Evolutionary conservation across 768 basidiomycete species (phyloP), one percentile per base, ranked within the genome.

Genomic region (Chiua virens): DNA sequence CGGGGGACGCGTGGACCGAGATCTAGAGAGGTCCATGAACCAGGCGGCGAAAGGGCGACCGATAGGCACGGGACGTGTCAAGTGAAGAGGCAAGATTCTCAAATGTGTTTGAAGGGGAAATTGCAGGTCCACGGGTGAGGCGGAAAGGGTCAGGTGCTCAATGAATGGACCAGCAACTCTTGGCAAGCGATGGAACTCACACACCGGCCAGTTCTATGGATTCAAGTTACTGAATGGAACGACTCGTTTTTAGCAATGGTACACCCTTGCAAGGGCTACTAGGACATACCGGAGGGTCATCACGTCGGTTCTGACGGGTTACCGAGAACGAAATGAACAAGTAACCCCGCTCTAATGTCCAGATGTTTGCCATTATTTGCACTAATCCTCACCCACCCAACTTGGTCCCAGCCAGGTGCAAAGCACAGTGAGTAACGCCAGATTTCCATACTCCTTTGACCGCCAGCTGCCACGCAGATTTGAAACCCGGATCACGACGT

Each of bases 81-180:
- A 53, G 51, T 48, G 50, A 49, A 54, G 21, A 15, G 11, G 7
- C 8, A 9, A 30, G 59, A 65, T 59, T 55, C 63, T 42, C 62
- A 52, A 27, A 14, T 17, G 35, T 14, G 37, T 51, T 49, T 37
- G 42, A 47, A 45, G 43, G 40, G 51, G 43, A 28, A 47, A 50
- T 41, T 14, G 28, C 35, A 49, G 34, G 34, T 46, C 40, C 49
- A 53, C 21, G 41, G n/a, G 41, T 42, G 28, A 18, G 32, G 18
- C 13, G 41, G 23, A 50, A 49, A 55, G 58, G 35, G 49, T 52
- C 35, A 52, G 32, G 62, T 61, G 50, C 48, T 50, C 20, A 27
- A 62, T 42, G 48, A 15, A 40, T 50, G 41, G 45, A 23, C 38
- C 47, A 21, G 49, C 49, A 22, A 47, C 44, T 57, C 54, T 23